Conservation (phyloP, 768 basidiomycete genomes). For the Kwoniella botswanensis region DNA sequence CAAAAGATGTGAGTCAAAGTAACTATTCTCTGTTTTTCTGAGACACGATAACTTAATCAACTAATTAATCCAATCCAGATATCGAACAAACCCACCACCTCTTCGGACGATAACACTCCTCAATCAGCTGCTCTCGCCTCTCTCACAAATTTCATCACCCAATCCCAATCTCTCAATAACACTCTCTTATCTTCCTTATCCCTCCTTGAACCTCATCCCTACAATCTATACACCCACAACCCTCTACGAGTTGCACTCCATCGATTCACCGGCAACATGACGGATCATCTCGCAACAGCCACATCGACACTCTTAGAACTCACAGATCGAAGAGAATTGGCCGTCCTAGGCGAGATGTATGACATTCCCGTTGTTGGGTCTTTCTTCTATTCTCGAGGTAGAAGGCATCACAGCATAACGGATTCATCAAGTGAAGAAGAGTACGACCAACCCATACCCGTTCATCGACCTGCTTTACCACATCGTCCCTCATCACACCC, state of each 20-base stretch:
- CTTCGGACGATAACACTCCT: background rate
- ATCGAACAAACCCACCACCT: background rate
- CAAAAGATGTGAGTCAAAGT: background rate
- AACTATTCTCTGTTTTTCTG: background rate
- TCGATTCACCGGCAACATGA: slow-evolving; percentile 33
- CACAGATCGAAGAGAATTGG: slow-evolving; percentile 40
- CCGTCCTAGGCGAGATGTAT: slow-evolving; percentile 49
- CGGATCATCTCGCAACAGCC: slow-evolving; percentile 42
- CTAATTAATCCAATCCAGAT: no score
- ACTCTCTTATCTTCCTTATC: slow-evolving; percentile 29
- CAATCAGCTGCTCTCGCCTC: slow-evolving; percentile 12
- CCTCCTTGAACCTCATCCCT: slow-evolving; percentile 23
- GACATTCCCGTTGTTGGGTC: slow-evolving; percentile 41
- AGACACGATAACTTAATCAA: background rate
- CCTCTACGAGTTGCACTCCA: slow-evolving; percentile 43
- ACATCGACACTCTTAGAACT: slow-evolving; percentile 36
- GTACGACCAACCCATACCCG: background rate
- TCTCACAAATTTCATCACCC: slow-evolving; percentile 26
- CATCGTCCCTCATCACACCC: slow-evolving; percentile 4
- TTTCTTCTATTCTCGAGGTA: slow-evolving; percentile 21
- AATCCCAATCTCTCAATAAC: slow-evolving; percentile 29
- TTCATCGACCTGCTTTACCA: background rate
- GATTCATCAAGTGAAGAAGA: slow-evolving; percentile 22
- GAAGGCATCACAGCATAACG: slow-evolving; percentile 7
- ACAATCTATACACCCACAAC: slow-evolving; percentile 9